These are phyloP conservation scores for Hepatocystis sp. DNA, from an alignment of 169 alveolate species.

Conservation along the genomic window DNA sequence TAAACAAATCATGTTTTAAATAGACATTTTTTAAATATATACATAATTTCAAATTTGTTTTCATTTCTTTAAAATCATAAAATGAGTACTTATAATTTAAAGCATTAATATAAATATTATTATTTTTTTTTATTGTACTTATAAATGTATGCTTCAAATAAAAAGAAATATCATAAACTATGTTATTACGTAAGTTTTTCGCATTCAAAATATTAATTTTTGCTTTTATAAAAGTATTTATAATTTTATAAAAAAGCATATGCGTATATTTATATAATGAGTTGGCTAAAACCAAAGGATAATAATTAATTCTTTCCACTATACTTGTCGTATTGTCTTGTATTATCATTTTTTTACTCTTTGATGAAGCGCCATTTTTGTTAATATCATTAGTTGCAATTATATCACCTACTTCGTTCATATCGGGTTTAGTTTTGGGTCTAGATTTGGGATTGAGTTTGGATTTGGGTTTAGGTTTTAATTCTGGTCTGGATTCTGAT, in stretches of 20 bases:
- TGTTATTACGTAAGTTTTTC: conserved; percentile 26
- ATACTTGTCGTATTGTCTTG: neutral
- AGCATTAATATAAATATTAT: conserved; percentile 17
- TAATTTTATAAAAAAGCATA: conserved; percentile 42
- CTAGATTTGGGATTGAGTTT: too few relatives aligned
- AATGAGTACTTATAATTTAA: conserved; percentile 52
- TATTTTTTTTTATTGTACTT: conserved; percentile 25
- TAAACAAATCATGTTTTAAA: conserved; percentile 43
- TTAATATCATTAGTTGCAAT: neutral
- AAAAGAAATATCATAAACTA: conserved; percentile 36
- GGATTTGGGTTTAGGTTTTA: too few relatives aligned
- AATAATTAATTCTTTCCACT: conserved; percentile 9
- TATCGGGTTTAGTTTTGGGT: too few relatives aligned
- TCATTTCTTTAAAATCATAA: conserved; percentile 43
- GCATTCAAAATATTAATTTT: conserved; percentile 43
- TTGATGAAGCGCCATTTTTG: neutral
- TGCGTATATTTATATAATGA: conserved; percentile 54
- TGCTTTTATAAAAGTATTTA: conserved; percentile 37
- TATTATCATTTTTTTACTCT: neutral
- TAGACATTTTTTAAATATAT: conserved; percentile 41
- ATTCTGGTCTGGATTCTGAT: too few relatives aligned
- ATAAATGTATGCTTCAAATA: conserved; percentile 38
- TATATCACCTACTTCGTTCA: too few relatives aligned
- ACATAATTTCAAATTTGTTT: conserved; percentile 53
- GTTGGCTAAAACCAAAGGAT: conserved; percentile 33